Evolutionary conservation across 2,329 filamentous ascomycete genomes (phyloP).

Genomic region (Colletotrichum godetiae): DNA sequence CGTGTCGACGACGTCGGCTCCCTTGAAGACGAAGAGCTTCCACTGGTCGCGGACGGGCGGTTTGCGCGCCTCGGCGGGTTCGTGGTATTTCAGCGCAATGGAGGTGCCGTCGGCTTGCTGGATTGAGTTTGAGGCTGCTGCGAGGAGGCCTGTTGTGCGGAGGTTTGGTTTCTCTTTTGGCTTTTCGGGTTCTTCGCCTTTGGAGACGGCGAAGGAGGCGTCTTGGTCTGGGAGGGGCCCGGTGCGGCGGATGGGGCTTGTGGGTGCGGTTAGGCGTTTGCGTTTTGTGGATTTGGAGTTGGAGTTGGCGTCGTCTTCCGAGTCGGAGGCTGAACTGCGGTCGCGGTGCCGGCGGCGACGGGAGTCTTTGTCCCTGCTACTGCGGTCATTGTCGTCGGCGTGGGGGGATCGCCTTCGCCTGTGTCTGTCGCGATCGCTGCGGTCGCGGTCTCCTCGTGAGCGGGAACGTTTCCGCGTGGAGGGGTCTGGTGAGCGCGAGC

Average conservation of each 20-base stretch:
- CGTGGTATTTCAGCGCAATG: slow-evolving; percentile 93
- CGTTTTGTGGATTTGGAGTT: slow-evolving; percentile 41
- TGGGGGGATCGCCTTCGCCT: slow-evolving; percentile 42
- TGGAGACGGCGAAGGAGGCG: slow-evolving; percentile 68
- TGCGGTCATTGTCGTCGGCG: slow-evolving; percentile 24
- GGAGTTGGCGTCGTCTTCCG: slow-evolving; percentile 36
- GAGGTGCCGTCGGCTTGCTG: slow-evolving; percentile 78
- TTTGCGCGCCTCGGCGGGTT: slow-evolving; percentile 92
- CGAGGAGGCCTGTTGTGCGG: slow-evolving; percentile 81
- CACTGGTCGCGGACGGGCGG: slow-evolving; percentile 82
- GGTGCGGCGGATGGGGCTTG: slow-evolving; percentile 41
- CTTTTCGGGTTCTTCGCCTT: slow-evolving; percentile 60
- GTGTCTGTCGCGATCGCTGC: slow-evolving; percentile 38
- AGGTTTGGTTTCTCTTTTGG: slow-evolving; percentile 93
- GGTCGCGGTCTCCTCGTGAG: slow-evolving; percentile 37
- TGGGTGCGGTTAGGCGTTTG: slow-evolving; percentile 36
- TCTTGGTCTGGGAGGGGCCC: slow-evolving; percentile 71
- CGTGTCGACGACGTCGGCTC: slow-evolving; percentile 81
- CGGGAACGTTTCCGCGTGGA: slow-evolving; percentile 21
- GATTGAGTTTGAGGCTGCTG: slow-evolving; percentile 84
- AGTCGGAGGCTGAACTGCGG: slow-evolving; percentile 40
- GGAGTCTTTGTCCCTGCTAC: slow-evolving; percentile 26
- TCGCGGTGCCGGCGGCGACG: not conserved
- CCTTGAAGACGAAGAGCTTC: slow-evolving; percentile 95
- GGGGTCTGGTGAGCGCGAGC: slow-evolving; percentile 30